Base-by-base conservation (phyloP, 2,329 filamentous ascomycete species). In the Colletotrichum melonis region DNA sequence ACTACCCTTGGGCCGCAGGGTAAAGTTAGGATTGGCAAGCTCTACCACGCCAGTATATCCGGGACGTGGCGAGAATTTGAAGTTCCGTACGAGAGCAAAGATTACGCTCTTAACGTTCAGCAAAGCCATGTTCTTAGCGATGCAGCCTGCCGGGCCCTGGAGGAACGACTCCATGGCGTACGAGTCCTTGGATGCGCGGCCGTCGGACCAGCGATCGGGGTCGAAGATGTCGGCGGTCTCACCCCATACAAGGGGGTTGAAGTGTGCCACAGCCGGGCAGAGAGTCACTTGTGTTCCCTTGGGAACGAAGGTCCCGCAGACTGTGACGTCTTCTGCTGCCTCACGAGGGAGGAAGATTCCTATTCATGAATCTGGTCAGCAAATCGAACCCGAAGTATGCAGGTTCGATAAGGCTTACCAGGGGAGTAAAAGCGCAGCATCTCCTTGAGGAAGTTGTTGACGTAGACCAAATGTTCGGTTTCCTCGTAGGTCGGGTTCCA, bases 381-480 rank as follows among this genome's bases (percentile, higher is more conserved):
- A 2, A 9, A 16, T 9, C 9, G 49, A 3, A 4, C 16, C 32
- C 14, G 7, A 3, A 12, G 2, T 6, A 12, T 12, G 46, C 5
- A 19, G 3, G 12, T 4, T 3, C 12, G 1, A 22, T 9, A 12
- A 22, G 11, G 3, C 9, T 14, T 77, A 14, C 74, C 74, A 30
- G 83, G 83, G 4, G 81, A 76, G 67, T 80, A 82, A 75, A 82
- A 80, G 5, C 83, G 80, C 26, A 85, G 67, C 9, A 83, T 75
- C 75, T 85, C 83, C 72, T 77, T 82, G 72, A 80, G 78, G 7
- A 84, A 82, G 54, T 81, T 82, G 73, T 82, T 80, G 14, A 85
- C 73, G 71, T 83, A 84, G 3, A 78, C 90, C 88, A 71, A 93
- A 85, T 78, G 55, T 46, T 73, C 76, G 12, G 84, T 78, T 64